A percentile compares a stretch with the other conserved stretches of the same genome.
phyloP scores from a whole-genome alignment of 257 asterid species.

The Gardenia jasminoides region DNA sequence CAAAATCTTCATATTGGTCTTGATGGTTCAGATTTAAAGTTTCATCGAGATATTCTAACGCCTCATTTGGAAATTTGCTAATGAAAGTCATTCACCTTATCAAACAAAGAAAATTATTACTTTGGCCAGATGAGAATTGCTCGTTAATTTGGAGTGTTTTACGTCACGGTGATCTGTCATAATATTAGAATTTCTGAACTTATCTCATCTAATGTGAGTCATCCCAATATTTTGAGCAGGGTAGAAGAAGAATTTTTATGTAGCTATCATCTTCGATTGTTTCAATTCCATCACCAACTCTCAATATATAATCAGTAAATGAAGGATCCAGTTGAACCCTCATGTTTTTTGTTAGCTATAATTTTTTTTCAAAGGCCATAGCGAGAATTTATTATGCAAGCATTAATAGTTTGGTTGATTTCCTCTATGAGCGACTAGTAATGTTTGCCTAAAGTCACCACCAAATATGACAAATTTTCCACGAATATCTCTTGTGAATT shows the following conservation, averaged over 20 bases:
- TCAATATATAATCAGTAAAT: background rate
- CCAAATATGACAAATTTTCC: background rate
- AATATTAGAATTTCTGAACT: background rate
- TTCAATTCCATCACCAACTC: background rate
- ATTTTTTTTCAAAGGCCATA: background rate
- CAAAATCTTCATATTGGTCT: background rate
- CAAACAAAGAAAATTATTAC: no score
- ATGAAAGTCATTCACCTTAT: no score
- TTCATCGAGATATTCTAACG: no score
- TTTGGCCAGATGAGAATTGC: no score
- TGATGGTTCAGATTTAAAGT: background rate
- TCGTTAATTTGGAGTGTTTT: background rate
- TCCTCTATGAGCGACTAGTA: background rate
- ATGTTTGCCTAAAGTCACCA: constrained; percentile 9
- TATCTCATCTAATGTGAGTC: background rate
- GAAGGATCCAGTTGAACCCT: background rate
- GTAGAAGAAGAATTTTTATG: background rate
- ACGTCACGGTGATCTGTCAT: no score
- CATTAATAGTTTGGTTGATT: background rate
- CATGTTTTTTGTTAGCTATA: background rate
- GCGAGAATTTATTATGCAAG: background rate
- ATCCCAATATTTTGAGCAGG: background rate
- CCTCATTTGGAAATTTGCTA: no score
- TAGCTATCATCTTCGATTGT: background rate
- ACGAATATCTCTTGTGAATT: no score